phyloP scores from a whole-genome alignment of 495 filamentous ascomycete species.

The Sabuloglossum arenarium region DNA sequence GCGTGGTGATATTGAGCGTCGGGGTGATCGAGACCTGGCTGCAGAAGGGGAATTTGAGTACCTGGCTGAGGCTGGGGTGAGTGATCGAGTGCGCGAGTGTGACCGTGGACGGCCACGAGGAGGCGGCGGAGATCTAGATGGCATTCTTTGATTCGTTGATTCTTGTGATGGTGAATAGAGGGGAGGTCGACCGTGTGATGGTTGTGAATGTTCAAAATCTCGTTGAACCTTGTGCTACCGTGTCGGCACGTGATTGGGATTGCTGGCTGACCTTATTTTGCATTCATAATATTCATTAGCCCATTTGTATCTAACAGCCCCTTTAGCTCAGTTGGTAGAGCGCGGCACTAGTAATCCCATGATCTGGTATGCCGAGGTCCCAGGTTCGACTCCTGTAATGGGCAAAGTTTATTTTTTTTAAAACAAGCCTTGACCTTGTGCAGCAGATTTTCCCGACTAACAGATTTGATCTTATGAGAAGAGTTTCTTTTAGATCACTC shows the following conservation, averaged over 20 bases:
- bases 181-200: background rate
- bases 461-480: too few species aligned
- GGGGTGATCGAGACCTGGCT: conserved; percentile 17
- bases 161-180: background rate
- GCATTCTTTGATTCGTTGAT: background rate
- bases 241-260: background rate
- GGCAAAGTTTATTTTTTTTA: background rate
- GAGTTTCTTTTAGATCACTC: too few species aligned
- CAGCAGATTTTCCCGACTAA: too few species aligned
- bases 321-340: conserved; percentile 4
- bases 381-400: background rate
- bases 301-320: background rate
- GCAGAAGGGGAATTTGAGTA: conserved; percentile 6
- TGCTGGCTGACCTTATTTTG: background rate
- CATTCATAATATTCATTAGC: background rate
- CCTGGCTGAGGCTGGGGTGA: background rate
- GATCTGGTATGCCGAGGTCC: background rate
- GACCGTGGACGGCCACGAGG: conserved; percentile 15
- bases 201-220: background rate
- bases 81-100: conserved; percentile 7
- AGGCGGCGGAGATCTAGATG: background rate
- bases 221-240: too few species aligned
- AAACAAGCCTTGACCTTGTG: too few species aligned
- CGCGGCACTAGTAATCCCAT: conserved; percentile 1
- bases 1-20: conserved; percentile 29